These are phyloP conservation scores for Periglandula ipomoeae DNA, from an alignment of 2,329 filamentous ascomycete genomes.

Conservation along the genomic window DNA sequence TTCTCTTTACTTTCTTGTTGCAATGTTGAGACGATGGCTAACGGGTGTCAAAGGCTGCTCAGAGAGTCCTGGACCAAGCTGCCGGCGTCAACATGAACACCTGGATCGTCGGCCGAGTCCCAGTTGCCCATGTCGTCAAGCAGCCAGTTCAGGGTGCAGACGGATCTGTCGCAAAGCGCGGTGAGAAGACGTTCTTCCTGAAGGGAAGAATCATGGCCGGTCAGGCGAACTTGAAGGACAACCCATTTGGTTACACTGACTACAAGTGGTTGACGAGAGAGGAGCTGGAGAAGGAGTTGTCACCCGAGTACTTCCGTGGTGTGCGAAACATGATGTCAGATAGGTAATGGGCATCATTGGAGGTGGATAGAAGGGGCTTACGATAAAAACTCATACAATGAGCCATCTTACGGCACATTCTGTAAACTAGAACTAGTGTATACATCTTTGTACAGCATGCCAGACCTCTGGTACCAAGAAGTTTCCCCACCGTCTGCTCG, in stretches of 20 bases:
- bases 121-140: conserved; percentile 68
- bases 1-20: not conserved
- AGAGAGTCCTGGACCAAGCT: conserved; percentile 65
- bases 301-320: conserved; percentile 59
- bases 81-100: conserved; percentile 97
- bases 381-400: not conserved
- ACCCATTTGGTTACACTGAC: conserved; percentile 64
- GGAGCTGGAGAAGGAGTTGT: conserved; percentile 64
- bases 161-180: conserved; percentile 36
- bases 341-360: conserved; percentile 37
- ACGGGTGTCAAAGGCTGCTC: conserved; percentile 55
- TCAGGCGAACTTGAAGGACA: conserved; percentile 71
- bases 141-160: conserved; percentile 38
- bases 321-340: conserved; percentile 79
- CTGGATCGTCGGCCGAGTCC: conserved; percentile 88
- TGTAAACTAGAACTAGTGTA: conserved; percentile 3
- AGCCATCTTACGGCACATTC: not conserved
- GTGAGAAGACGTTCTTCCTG: conserved; percentile 88
- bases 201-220: conserved; percentile 95
- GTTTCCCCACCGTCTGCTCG: no score
- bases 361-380: not conserved
- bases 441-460: conserved; percentile 2
- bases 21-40: conserved; percentile 1
- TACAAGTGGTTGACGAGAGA: conserved; percentile 92
- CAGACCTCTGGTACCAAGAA: not conserved